These are phyloP conservation scores for Nannochloris sp. DNA, from an alignment of 139 green algal genomes.

Conservation along the genomic window DNA sequence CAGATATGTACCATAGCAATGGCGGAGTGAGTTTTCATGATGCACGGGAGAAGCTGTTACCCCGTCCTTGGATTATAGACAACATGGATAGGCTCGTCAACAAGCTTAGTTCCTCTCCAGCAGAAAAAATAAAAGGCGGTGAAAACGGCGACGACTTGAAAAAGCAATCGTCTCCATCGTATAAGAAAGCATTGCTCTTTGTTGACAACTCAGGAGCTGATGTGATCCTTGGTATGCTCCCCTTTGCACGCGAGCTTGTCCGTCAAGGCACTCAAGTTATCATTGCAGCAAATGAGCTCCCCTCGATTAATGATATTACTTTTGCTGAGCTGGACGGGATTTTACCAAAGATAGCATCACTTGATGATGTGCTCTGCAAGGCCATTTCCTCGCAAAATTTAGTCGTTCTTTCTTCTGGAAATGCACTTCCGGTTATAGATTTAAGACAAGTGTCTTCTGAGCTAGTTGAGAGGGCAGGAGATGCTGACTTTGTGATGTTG, in stretches of 20 bases:
- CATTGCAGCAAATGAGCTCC: slow-evolving; percentile 71
- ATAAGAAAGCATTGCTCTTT: slow-evolving; percentile 73
- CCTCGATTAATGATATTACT: slow-evolving; percentile 93
- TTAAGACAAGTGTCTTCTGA: slow-evolving; percentile 59
- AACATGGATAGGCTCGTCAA: slow-evolving; percentile 58
- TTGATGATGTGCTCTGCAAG: slow-evolving; percentile 10
- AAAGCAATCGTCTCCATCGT: slow-evolving; percentile 14
- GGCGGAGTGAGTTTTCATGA: slow-evolving; percentile 37
- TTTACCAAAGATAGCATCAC: slow-evolving; percentile 24
- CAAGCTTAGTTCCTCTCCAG: slow-evolving; percentile 1
- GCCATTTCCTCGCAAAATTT: slow-evolving; percentile 21
- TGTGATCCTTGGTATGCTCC: slow-evolving; percentile 78
- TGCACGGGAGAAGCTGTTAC: slow-evolving; percentile 46
- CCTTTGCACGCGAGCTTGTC: slow-evolving; percentile 75
- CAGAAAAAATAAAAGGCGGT: neutral
- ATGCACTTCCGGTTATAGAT: slow-evolving; percentile 81
- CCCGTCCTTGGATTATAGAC: slow-evolving; percentile 76
- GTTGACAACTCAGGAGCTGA: slow-evolving; percentile 87
- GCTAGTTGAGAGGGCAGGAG: slow-evolving; percentile 48
- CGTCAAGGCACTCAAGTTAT: slow-evolving; percentile 56
- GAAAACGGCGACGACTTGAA: no score
- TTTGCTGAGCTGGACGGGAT: slow-evolving; percentile 63
- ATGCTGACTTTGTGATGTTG: slow-evolving; percentile 79
- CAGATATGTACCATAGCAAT: slow-evolving; percentile 29
- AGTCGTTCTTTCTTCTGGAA: slow-evolving; percentile 62